Base-by-base conservation (phyloP, 2,329 filamentous ascomycete genomes). In the Colletotrichum paranaense region DNA sequence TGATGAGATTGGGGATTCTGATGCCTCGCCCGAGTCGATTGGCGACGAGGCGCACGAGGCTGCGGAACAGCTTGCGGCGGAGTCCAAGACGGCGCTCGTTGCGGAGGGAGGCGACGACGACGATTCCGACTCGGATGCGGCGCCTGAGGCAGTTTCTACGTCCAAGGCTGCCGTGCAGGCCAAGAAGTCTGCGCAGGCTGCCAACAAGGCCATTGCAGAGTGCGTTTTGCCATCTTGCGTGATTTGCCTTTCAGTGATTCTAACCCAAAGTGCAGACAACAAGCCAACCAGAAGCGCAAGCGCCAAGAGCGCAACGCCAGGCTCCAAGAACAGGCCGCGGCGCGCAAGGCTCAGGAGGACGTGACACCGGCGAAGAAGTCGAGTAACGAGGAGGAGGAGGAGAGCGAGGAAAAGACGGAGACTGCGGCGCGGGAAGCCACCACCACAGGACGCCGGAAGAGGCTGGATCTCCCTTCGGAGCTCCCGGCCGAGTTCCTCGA, bases 121-220 rank as follows among this genome's bases (percentile, higher is more conserved):
- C 53, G 83, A 84, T 12, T 86, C 85, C 62, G 87, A 89, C 59
- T 86, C 85, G 55, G 87, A 89, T 56, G 88, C 90, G 65, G 88
- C 88, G 0, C 89, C 89, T 9, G 89, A 91, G 79, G 89, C 87
- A 3, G 85, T 91, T n/a, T 90, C 89, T 0, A 88, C 88, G 1
- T 79, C 81, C 14, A 83, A 84, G 60, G 87, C 85, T 3, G 88
- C 87, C 1, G 84, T 82, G 16, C 82, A 86, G 72, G 82, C 84
- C 26, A 84, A 85, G 73, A 84, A 86, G 76, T 84, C 85, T 3
- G 82, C 84, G 1, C 83, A 87, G 73, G 85, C 83, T 16, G 85
- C 85, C 49, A 83, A 86, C 71, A 86, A 87, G 72, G 88, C 86
- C 26, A 86, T 85, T 7, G 85, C 88, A 76, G 83, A 87, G 89